Percentiles rank a stretch among this genome's conserved stretches.
phyloP scores from a whole-genome alignment of 2,329 filamentous ascomycete species.

The Hortaea werneckii region DNA sequence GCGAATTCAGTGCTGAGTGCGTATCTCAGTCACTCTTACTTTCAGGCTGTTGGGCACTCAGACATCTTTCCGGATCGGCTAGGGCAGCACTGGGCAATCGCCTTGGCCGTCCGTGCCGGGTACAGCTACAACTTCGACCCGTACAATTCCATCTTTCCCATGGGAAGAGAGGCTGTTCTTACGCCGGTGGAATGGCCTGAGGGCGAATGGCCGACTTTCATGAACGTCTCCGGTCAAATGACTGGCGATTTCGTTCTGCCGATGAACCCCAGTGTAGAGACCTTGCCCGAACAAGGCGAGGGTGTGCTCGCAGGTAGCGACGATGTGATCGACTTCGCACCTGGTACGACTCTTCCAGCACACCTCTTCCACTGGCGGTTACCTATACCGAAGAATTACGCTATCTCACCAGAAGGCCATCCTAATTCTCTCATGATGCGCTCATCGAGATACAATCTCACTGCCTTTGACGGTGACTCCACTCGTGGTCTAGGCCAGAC shows the following conservation, averaged over 20 bases:
- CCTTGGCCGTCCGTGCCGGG: constrained; percentile 36
- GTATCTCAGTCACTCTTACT: constrained; percentile 18
- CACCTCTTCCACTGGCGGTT: constrained; percentile 50
- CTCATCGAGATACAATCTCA: constrained; percentile 45
- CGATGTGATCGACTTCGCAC: constrained; percentile 38
- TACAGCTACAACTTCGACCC: constrained; percentile 24
- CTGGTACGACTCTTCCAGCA: constrained; percentile 35
- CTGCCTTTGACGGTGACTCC: constrained; percentile 41
- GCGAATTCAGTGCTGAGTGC: constrained; percentile 16
- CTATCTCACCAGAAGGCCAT: constrained; percentile 34
- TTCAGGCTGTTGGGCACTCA: constrained; percentile 45
- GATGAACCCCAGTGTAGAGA: constrained; percentile 27
- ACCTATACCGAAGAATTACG: constrained; percentile 35
- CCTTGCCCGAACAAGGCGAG: constrained; percentile 23
- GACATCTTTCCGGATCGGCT: constrained; percentile 43
- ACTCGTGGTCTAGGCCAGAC: constrained; percentile 39
- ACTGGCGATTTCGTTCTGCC: constrained; percentile 7
- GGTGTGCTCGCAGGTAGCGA: constrained; percentile 33
- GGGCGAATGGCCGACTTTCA: constrained; percentile 29
- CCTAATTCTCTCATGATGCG: constrained; percentile 37
- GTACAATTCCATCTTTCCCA: constrained; percentile 32
- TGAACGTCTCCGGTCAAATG: constrained; percentile 35
- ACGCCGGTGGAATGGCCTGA: constrained; percentile 39
- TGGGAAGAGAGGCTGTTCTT: constrained; percentile 45
- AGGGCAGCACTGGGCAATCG: constrained; percentile 44